Evolutionary conservation across 2,329 filamentous ascomycete species (phyloP), one percentile per base, ranked within the genome.

Genomic region (Rugonectria rugulosa): DNA sequence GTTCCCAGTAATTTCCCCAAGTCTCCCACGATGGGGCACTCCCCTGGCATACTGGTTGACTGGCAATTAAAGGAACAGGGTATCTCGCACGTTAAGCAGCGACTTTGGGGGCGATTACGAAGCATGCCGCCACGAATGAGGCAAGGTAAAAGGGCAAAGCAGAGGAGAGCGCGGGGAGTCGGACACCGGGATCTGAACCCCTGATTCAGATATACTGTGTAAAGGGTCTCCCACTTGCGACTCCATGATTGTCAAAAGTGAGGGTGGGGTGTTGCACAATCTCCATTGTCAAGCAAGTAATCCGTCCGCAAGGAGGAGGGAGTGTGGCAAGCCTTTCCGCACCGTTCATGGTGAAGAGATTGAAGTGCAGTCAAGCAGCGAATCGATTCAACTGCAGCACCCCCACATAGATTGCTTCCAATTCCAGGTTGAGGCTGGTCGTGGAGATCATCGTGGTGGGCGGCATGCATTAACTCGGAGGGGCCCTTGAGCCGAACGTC

Each of bases 311-410:
- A n/a, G n/a, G n/a, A n/a, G 19, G 36, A n/a, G 20, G 36, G 20
- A 40, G 29, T 14, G 5, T 11, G 10, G 29, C 15, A 40, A n/a
- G n/a, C n/a, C n/a, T n/a, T n/a, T n/a, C 11, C 27, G 27, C 29
- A 38, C 36, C 14, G 53, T 47, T 53, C 53, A 46, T 46, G 53
- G 52, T 53, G 48, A 24, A 42, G 27, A 40, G 48, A 53, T 47
- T 42, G 53, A 48, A 53, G 46, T 40, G 45, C 40, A 50, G 41
- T 45, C 53, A 46, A 24, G 41, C 24, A 50, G 32, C 17, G 36
- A 23, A 14, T 40, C 34, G 42, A 41, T 26, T 36, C 47, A 34
- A 20, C 11, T 21, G 36, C 40, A 20, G 40, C 34, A 38, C 50
- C 53, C 46, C 53, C 53, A 56, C 46, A 47, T 26, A 32, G 15